phyloP scores from a whole-genome alignment of 2,329 filamentous ascomycete species.

The Claviceps pusilla region DNA sequence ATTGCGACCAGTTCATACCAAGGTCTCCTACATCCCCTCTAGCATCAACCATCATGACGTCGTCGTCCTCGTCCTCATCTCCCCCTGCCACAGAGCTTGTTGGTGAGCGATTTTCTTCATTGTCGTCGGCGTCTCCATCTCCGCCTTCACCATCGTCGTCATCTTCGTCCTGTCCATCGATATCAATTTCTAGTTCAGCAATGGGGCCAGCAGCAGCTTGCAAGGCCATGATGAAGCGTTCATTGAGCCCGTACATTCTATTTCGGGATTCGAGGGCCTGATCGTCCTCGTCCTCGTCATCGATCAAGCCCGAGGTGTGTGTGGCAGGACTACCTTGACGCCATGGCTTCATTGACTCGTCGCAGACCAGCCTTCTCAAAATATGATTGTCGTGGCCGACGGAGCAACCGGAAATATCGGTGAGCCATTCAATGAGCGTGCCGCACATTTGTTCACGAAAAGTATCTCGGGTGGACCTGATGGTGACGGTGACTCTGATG shows the following conservation, averaged over 20 bases:
- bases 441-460: constrained; percentile 98
- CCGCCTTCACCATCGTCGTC: constrained; percentile 46
- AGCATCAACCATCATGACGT: constrained; percentile 43
- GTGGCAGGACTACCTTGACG: constrained; percentile 67
- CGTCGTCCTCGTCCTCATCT: constrained; percentile 37
- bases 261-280: constrained; percentile 27
- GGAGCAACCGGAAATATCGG: constrained; percentile 79
- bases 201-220: constrained; percentile 18
- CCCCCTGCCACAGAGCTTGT: constrained; percentile 20
- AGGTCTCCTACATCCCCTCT: constrained; percentile 30
- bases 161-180: constrained; percentile 19
- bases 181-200: constrained; percentile 15
- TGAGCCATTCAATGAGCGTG: constrained; percentile 92
- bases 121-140: constrained; percentile 30
- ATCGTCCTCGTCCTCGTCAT: constrained; percentile 32
- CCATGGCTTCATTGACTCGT: constrained; percentile 84
- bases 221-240: constrained; percentile 22
- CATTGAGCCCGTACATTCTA: constrained; percentile 19
- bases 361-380: constrained; percentile 68
- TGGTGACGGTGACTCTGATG: constrained; percentile 90
- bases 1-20: constrained; percentile 35
- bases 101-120: constrained; percentile 20
- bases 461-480: constrained; percentile 82
- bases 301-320: constrained; percentile 42
- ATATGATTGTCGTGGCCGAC: constrained; percentile 69